Evolutionary conservation across 352 stramenopile species (phyloP), one percentile per base, ranked within the genome.

Genomic region (Elongisporangium undulatum): DNA sequence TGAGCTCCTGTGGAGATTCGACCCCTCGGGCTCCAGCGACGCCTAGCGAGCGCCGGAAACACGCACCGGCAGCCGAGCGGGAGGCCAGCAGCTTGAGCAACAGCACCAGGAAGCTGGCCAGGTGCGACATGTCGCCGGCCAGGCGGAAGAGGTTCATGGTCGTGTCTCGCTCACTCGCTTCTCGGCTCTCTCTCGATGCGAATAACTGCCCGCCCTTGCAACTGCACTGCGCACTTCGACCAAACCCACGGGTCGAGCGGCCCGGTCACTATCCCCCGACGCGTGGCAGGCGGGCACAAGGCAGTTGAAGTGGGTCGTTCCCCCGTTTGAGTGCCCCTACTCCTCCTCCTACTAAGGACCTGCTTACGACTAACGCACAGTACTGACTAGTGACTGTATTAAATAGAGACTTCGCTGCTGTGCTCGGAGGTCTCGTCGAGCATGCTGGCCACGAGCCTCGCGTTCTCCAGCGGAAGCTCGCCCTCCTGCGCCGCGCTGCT

Each of bases 61-160:
- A 64, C 75, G 62, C 60, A 90, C 85, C 86, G 21, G 82, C 79
- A 10, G 86, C 85, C 0, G 85, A 94, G 64, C 86, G 82, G 49
- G 84, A 90, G 34, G 82, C 86, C 56, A 94, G 85, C 34, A 99
- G 85, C 72, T 98, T 98, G 51, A 99, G 83, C 58, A 99, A 80
- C 63, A 99, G 85, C 61, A 99, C 89, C 59, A 99, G 76, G 73
- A 99, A 99, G 77, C 96, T 99, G 58, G 97, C 95, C 38, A 99
- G 87, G 79, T 99, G 98, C 55, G 90, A 95, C 91, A 99, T 99
- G 85, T 99, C 98, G 67, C 97, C 98, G 56, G 92, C 83, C 17
- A 99, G 81, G 39, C 98, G 96, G 82, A 99, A 99, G 70, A 98
- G 82, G 69, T 98, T 98, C 92, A 98, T 98, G 56, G 51, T 63